Evolutionary conservation across 2,329 filamentous ascomycete species (phyloP), one percentile per base, ranked within the genome.

Genomic region (Fusarium humuli): DNA sequence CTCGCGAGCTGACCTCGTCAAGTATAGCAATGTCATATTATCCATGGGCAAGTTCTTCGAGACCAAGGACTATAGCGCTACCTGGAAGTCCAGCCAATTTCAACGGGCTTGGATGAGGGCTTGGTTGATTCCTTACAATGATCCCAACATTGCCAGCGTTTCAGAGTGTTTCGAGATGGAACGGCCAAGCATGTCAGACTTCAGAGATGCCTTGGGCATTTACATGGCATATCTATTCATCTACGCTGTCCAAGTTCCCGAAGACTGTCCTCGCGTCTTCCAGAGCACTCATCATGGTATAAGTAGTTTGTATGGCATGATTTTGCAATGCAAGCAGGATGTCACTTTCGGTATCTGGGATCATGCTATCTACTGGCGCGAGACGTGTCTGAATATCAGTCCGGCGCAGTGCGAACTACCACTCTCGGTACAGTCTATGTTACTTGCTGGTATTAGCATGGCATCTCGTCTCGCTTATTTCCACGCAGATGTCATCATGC

Each of bases 11-110:
- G 60, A 71, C 30, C 69, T 71, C 6, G 44, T 71, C 30, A 68
- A 69, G 52, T 71, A 70, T 9, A 67, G 69, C 11, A 71, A 71
- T 11, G 53, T 59, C 2, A 54, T 71, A 12, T 18, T 71, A 0
- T 70, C 69, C 13, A 71, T 71, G 64, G 56, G 59, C 44, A 71
- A 71, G 55, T 70, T 65, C 55, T 71, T 68, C 41, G 67, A 71
- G n/a, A 22, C 37, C 16, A 71, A 70, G 55, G 69, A 71, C 20
- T 71, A 69, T 11, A 29, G 57, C 22, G 45, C 46, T 20, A 71
- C 67, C 2, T 71, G 69, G 69, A 67, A 61, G n/a, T 70, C 67
- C 12, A 44, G 13, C 3, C 37, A 58, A 9, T 18, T 58, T 10
- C 27, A 52, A 8, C 22, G 22, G 6, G 56, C 56, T 8, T 71